Conservation (phyloP, 2,329 filamentous ascomycete genomes). For the Catunica adiposa region DNA sequence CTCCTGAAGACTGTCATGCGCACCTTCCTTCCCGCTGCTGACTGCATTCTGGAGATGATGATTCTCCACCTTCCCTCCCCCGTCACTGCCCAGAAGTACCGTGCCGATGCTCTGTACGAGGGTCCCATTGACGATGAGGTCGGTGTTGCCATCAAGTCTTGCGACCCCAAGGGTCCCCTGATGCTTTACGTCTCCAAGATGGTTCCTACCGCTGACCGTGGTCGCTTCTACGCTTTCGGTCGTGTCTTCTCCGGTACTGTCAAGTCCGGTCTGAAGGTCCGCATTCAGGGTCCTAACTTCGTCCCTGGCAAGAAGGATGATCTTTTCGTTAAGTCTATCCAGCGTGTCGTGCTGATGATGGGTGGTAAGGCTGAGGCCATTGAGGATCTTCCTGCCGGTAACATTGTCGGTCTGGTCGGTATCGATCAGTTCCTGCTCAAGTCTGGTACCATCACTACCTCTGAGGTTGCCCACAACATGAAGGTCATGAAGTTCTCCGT, state of each 20-base stretch:
- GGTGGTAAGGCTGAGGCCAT: conserved; percentile 98
- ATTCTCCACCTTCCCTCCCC: conserved; percentile 97
- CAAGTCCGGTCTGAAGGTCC: conserved; percentile 95
- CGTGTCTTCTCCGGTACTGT: conserved; percentile 99
- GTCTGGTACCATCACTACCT: conserved; percentile 97
- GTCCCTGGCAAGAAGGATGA: conserved; percentile 95
- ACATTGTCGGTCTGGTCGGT: conserved; percentile 98
- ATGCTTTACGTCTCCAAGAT: conserved; percentile 99
- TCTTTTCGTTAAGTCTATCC: conserved; percentile 97
- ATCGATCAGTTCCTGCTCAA: conserved; percentile 99
- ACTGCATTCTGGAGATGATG: conserved; percentile 99
- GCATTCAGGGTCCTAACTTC: conserved; percentile 99
- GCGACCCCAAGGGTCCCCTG: conserved; percentile 91
- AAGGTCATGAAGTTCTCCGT: conserved; percentile 99
- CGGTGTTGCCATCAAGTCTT: conserved; percentile 95
- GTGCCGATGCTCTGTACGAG: conserved; percentile 97
- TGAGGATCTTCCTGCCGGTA: conserved; percentile 96
- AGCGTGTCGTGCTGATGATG: conserved; percentile 99
- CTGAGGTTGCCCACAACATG: conserved; percentile 95
- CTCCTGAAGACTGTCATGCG: conserved; percentile 97
- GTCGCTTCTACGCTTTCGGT: conserved; percentile 99
- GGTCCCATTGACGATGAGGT: conserved; percentile 84
- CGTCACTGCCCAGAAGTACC: conserved; percentile 90
- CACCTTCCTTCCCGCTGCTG: conserved; percentile 95
- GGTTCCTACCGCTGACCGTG: conserved; percentile 98